These are phyloP conservation scores for Rubia yunnanensis DNA, from an alignment of 257 asterid genomes.

Conservation along the genomic window DNA sequence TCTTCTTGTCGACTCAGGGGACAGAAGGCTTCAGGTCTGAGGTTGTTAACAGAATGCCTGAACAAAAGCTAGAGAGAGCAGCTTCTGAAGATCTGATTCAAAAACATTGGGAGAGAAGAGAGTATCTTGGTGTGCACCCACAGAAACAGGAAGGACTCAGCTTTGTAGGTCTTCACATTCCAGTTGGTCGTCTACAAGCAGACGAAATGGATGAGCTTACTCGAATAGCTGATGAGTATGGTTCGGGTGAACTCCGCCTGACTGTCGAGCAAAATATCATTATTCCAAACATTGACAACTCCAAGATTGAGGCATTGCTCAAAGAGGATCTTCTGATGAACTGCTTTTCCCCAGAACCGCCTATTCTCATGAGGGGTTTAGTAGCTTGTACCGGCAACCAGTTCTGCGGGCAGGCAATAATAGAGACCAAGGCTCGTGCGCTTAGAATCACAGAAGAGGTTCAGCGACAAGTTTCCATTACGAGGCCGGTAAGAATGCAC, in stretches of 20 bases:
- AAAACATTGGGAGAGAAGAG: slow-evolving; percentile 74
- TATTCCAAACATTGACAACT: slow-evolving; percentile 63
- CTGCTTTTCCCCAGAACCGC: slow-evolving; percentile 59
- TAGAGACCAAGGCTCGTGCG: slow-evolving; percentile 81
- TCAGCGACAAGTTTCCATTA: slow-evolving; percentile 50
- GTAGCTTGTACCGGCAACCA: slow-evolving; percentile 98
- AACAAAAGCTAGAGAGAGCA: slow-evolving; percentile 44
- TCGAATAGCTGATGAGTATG: slow-evolving; percentile 60
- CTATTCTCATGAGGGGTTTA: slow-evolving; percentile 69
- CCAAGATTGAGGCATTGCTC: slow-evolving; percentile 48
- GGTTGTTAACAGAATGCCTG: slow-evolving; percentile 80
- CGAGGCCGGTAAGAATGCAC: slow-evolving; percentile 80
- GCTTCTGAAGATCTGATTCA: slow-evolving; percentile 67
- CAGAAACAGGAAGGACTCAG: slow-evolving; percentile 78
- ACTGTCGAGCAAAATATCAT: slow-evolving; percentile 91
- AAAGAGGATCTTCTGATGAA: slow-evolving; percentile 51
- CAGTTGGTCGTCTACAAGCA: slow-evolving; percentile 85
- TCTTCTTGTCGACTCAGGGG: slow-evolving; percentile 41
- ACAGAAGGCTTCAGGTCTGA: slow-evolving; percentile 82
- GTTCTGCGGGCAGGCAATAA: slow-evolving; percentile 94
- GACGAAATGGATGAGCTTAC: slow-evolving; percentile 95
- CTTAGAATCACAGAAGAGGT: slow-evolving; percentile 78
- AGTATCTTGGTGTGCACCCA: slow-evolving; percentile 68
- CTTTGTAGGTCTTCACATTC: slow-evolving; percentile 81
- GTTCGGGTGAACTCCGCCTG: slow-evolving; percentile 82